Conservation (phyloP, 2,329 filamentous ascomycete genomes). For the Sporothrix sp. region DNA sequence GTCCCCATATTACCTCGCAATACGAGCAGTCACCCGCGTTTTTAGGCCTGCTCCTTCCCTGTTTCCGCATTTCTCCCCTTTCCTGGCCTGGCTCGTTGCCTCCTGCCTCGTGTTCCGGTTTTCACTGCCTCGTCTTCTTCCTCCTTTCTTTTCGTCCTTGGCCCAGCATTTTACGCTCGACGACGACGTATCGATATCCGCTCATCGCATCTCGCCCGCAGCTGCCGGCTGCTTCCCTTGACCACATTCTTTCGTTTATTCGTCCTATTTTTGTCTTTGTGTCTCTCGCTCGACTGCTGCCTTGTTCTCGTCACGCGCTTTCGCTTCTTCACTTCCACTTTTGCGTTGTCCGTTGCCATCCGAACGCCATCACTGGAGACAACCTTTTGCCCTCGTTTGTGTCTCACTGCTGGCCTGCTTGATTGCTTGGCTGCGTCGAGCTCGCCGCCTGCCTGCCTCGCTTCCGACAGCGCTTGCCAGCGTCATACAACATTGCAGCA, state of each 20-base stretch:
- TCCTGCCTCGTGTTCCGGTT: conserved; percentile 10
- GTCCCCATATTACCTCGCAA: not conserved
- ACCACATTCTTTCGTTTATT: not conserved
- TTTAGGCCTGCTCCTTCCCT: conserved; percentile 3
- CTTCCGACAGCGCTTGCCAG: not conserved
- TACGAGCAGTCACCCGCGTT: not conserved
- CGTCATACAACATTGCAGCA: not conserved
- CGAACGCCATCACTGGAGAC: no score
- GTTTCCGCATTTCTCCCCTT: conserved; percentile 9
- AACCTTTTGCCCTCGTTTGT: not conserved
- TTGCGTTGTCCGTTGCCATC: not conserved
- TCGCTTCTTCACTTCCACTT: not conserved
- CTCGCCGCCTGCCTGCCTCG: not conserved
- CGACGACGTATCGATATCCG: conserved; percentile 1
- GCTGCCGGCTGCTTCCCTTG: not conserved
- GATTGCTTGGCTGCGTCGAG: not conserved
- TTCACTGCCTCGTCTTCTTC: not conserved
- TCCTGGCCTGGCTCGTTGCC: conserved; percentile 1
- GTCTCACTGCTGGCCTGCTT: not conserved
- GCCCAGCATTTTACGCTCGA: conserved; percentile 1
- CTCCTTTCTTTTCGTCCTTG: not conserved
- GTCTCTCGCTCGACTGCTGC: not conserved
- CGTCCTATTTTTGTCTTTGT: not conserved
- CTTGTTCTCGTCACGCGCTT: not conserved
- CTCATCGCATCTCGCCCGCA: not conserved